phyloP scores from a whole-genome alignment of 805 yeast species.

The Metschnikowia colocasiae region DNA sequence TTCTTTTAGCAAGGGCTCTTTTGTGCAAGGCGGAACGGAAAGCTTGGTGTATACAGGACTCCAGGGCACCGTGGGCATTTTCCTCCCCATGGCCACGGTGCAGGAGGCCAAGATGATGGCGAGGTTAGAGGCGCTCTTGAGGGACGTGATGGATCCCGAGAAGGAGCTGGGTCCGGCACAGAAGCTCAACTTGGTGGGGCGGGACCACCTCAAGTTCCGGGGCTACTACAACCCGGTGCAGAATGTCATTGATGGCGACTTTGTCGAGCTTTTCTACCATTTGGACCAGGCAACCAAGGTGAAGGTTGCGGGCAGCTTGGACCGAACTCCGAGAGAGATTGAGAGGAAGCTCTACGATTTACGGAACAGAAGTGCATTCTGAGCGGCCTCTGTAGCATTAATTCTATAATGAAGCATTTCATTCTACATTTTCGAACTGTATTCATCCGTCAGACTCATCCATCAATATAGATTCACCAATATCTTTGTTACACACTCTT shows the following conservation, averaged over 20 bases:
- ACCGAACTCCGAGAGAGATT: slow-evolving; percentile 46
- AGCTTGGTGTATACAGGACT: slow-evolving; percentile 68
- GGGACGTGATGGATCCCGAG: slow-evolving; percentile 26
- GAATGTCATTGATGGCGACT: slow-evolving; percentile 83
- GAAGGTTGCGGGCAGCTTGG: slow-evolving; percentile 40
- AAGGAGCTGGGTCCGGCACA: slow-evolving; percentile 25
- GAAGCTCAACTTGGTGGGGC: slow-evolving; percentile 46
- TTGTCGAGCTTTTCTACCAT: slow-evolving; percentile 55
- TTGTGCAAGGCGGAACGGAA: slow-evolving; percentile 63
- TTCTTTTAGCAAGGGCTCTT: slow-evolving; percentile 49
- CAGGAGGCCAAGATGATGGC: slow-evolving; percentile 59
- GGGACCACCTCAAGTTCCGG: slow-evolving; percentile 66
- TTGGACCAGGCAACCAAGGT: slow-evolving; percentile 33
- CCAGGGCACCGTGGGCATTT: slow-evolving; percentile 75
- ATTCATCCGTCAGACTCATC: too few relatives aligned
- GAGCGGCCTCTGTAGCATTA: too few relatives aligned
- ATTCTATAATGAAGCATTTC: too few relatives aligned
- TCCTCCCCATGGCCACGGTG: slow-evolving; percentile 62
- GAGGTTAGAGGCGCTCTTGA: slow-evolving; percentile 48
- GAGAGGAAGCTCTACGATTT: slow-evolving; percentile 51
- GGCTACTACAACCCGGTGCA: slow-evolving; percentile 80
- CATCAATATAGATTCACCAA: too few relatives aligned
- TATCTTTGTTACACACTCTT: background rate
- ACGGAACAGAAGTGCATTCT: slow-evolving; percentile 32
- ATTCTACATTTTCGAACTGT: too few relatives aligned